phyloP scores from a whole-genome alignment of 257 asterid genomes.

The Striga asiatica region DNA sequence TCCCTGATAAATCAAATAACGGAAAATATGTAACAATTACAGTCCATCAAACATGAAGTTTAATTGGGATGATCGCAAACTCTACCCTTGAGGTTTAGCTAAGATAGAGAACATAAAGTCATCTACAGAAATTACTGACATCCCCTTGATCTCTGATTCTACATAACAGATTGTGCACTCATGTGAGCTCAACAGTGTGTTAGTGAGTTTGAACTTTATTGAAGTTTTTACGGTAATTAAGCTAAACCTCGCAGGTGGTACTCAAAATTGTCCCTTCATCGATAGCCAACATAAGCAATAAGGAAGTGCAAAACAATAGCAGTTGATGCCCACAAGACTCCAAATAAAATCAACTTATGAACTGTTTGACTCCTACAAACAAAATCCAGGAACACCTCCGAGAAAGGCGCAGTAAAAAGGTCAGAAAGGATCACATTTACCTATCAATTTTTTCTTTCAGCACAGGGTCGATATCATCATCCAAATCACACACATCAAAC shows the following conservation, averaged over 20 bases:
- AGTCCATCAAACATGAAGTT: background rate
- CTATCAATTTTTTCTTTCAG: conserved; percentile 76
- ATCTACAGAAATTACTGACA: background rate
- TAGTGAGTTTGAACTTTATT: background rate
- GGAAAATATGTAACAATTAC: too few relatives aligned
- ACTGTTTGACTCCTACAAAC: background rate
- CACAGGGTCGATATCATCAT: conserved; percentile 78
- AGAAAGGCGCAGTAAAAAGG: background rate
- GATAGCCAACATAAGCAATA: background rate
- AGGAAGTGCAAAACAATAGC: background rate
- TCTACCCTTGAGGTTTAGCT: background rate
- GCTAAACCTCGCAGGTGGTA: background rate
- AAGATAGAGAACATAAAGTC: background rate
- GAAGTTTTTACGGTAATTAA: background rate
- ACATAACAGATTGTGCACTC: background rate
- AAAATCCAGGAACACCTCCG: background rate
- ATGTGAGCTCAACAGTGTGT: background rate
- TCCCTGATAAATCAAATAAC: conserved; percentile 44
- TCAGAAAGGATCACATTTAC: conserved; percentile 28
- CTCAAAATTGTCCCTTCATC: background rate
- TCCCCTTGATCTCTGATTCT: background rate
- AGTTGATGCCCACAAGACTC: background rate
- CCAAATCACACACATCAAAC: conserved; percentile 61
- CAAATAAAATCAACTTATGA: conserved; percentile 2
- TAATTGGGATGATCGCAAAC: background rate